Evolutionary conservation across 2,329 filamentous ascomycete genomes (phyloP), one percentile per base, ranked within the genome.

Genomic region (Epichloe gansuensis): DNA sequence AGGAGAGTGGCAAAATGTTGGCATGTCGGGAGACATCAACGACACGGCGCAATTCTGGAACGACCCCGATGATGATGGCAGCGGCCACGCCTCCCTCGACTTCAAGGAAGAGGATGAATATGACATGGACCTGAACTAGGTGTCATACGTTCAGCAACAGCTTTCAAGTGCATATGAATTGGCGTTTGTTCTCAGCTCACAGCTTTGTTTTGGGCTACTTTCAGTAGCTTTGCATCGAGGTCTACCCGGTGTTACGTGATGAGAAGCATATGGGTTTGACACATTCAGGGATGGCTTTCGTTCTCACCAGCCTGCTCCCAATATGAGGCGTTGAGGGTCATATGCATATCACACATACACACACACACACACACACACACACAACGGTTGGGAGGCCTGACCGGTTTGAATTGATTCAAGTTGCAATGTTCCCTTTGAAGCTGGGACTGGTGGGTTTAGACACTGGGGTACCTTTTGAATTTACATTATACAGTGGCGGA

Each of bases 61-160:
- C 51, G 82, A 84, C 44, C 81, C 79, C 56, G 84, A 86, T 63
- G 86, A 85, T 63, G 85, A 86, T 51, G 83, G 78, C 55, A 88
- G 81, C 63, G 84, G 83, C 52, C 78, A 82, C 45, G 76, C 75
- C 25, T 72, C 75, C 6, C 75, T 88, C 63, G 83, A 85, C 65
- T 88, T 96, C 72, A 95, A 95, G 69, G 91, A 95, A 67, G 91
- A 96, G 70, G 91, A 96, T 61, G 91, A 95, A 70, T 95, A 87
- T 63, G 82, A 82, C 63, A 94, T 95, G 87, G 88, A 93, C 59
- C 69, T 82, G 58, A 77, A 71, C 34, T 65, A 67, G 15, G 63
- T 65, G 57, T 45, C 47, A 21, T 45, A 31, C 23, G 48, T 28
- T 45, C 23, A 44, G 44, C 43, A 42, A 46, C 45, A 45, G 50